phyloP scores from a whole-genome alignment of 1,139 yeast species.

The Debaryomycetaceae sp. region DNA sequence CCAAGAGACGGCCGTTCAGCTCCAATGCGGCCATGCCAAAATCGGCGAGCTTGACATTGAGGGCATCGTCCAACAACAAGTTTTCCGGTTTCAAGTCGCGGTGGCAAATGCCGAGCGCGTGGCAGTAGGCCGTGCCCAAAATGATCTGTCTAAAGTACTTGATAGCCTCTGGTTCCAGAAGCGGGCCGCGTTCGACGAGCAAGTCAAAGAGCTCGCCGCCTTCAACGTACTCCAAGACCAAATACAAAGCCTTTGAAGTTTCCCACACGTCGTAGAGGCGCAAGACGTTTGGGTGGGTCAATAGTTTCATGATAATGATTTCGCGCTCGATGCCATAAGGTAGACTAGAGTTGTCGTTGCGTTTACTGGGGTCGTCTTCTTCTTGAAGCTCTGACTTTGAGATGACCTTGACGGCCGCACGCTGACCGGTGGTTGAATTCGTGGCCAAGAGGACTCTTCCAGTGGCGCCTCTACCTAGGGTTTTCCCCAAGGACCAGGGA shows the following conservation, averaged over 20 bases:
- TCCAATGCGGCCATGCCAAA: constrained; percentile 86
- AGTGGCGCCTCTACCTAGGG: constrained; percentile 74
- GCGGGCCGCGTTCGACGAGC: constrained; percentile 69
- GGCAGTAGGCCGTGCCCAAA: constrained; percentile 74
- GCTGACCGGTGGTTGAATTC: constrained; percentile 55
- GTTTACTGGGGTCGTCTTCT: constrained; percentile 25
- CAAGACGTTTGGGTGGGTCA: constrained; percentile 68
- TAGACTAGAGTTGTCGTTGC: constrained; percentile 35
- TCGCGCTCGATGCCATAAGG: constrained; percentile 80
- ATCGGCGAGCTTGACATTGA: constrained; percentile 70
- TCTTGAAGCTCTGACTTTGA: constrained; percentile 48
- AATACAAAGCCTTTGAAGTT: constrained; percentile 60
- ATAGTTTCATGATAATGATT: constrained; percentile 69
- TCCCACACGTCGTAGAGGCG: constrained; percentile 79
- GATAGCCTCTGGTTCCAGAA: constrained; percentile 65
- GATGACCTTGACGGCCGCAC: constrained; percentile 76
- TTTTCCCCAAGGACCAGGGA: constrained; percentile 73
- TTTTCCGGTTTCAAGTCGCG: constrained; percentile 78
- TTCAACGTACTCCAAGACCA: constrained; percentile 71
- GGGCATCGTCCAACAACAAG: constrained; percentile 51
- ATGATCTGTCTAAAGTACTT: constrained; percentile 67
- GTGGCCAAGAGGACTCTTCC: constrained; percentile 71
- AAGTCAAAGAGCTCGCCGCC: constrained; percentile 76
- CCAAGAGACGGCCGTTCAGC: constrained; percentile 57
- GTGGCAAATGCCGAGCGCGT: constrained; percentile 70